Percentiles rank a stretch among this genome's conserved stretches.
phyloP scores from a whole-genome alignment of 805 yeast species.

The Lipomyces starkeyi region DNA sequence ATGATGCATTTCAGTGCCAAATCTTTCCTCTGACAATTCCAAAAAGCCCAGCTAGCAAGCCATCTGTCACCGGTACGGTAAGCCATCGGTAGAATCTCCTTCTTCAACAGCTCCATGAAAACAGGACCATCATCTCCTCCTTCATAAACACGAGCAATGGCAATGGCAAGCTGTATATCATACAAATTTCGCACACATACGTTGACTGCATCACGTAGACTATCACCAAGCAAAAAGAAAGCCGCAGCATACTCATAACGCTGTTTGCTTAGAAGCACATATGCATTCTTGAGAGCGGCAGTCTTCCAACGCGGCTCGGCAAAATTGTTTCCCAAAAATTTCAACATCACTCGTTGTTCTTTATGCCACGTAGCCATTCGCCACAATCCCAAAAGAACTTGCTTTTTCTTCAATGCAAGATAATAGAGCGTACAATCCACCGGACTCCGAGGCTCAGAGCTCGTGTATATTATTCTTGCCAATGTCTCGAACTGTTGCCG shows the following conservation, averaged over 20 bases:
- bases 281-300: constrained; percentile 93
- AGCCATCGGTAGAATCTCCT: constrained; percentile 61
- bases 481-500: constrained; percentile 64
- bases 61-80: constrained; percentile 73
- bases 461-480: constrained; percentile 74
- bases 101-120: constrained; percentile 56
- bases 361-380: constrained; percentile 72
- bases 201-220: constrained; percentile 76
- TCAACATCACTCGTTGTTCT: constrained; percentile 82
- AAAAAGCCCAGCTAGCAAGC: constrained; percentile 80
- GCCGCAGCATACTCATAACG: constrained; percentile 86
- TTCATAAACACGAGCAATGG: constrained; percentile 78
- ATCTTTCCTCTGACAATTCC: constrained; percentile 61
- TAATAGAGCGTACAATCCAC: constrained; percentile 74
- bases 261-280: constrained; percentile 86
- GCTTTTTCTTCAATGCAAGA: constrained; percentile 77
- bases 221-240: constrained; percentile 79
- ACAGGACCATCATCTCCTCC: constrained; percentile 61
- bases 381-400: constrained; percentile 82
- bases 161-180: constrained; percentile 77
- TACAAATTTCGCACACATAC: constrained; percentile 70
- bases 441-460: constrained; percentile 68
- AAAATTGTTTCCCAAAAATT: constrained; percentile 79
- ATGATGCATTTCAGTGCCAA: constrained; percentile 56
- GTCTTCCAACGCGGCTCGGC: constrained; percentile 75